Base-by-base conservation (phyloP, 2,329 filamentous ascomycete genomes). In the Pseudogymnoascus sp. region DNA sequence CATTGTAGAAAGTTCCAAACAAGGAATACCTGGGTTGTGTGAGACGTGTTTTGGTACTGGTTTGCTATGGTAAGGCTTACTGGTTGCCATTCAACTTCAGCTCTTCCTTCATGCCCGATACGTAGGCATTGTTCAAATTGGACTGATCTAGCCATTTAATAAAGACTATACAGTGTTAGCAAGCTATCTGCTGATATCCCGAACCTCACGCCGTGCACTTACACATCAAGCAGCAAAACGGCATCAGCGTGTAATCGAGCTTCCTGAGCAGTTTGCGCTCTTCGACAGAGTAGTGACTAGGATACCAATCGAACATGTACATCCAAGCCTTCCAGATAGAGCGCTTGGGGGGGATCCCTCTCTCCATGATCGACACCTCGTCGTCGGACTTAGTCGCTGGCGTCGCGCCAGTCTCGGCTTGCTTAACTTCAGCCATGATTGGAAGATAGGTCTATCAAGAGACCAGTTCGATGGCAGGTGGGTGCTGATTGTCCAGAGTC, bases 31-130 rank as follows among this genome's bases (percentile, higher is more conserved):
- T 60, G n/a, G 29, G 39, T 57, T 57, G 4, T 4, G 60, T 62
- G 4, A 47, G 60, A 31, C 10, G 16, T 21, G 37, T 1, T 31
- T 31, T 45, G 23, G 11, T 12, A 11, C 4, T 1, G 4, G 4
- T 4, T 31, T 54, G 23, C 1, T 54, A 29, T 45, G 1, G 7
- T 14, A 5, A 63, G 10, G 11, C 61, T 23, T 64, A 75, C 65
- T 80, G 68, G 47, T 80, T 79, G 4, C 75, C 77, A 31, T 75
- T 71, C 18, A 80, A 72, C 0, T 78, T 75, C 54, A 83, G 74
- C 51, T 82, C 75, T 64, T 81, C 75, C 60, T 79, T 75, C 78
- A 80, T 79, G 0, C 78, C 79, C 0, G 76, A 77, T 0, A 80
- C 77, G 63, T 78, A 80, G 3, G 79, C 79, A 62, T 71, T 71